These are phyloP conservation scores for Nemania sp. DNA, from an alignment of 2,329 filamentous ascomycete genomes.

Conservation along the genomic window DNA sequence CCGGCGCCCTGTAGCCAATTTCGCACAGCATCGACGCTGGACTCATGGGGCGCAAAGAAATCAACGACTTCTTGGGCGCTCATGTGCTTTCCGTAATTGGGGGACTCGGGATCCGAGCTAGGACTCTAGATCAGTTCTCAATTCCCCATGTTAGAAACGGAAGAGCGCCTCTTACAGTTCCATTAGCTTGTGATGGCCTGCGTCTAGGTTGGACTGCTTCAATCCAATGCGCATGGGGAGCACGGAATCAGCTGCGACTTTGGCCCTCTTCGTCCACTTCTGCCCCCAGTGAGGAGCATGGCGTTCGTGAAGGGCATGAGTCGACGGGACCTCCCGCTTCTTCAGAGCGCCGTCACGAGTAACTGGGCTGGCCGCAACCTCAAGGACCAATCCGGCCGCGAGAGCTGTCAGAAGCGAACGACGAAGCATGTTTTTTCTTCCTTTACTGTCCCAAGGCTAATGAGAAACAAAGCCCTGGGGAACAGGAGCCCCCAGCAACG, in stretches of 20 bases:
- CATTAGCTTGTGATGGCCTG: constrained; percentile 50
- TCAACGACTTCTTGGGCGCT: constrained; percentile 53
- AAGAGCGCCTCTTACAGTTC: constrained; percentile 44
- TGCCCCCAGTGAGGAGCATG: constrained; percentile 45
- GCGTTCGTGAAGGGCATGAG: constrained; percentile 52
- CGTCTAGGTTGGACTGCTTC: constrained; percentile 48
- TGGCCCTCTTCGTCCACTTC: constrained; percentile 47
- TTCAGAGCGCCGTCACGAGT: constrained; percentile 14
- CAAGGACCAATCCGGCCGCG: constrained; percentile 39
- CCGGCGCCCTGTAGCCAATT: constrained; percentile 52
- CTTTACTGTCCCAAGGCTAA: constrained; percentile 8
- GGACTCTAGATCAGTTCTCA: constrained; percentile 22
- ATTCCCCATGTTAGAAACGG: not conserved
- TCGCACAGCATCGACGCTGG: constrained; percentile 50
- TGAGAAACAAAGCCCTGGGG: constrained; percentile 1
- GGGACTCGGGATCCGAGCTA: constrained; percentile 46
- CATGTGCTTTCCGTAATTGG: constrained; percentile 56
- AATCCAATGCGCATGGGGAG: constrained; percentile 53
- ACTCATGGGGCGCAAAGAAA: constrained; percentile 53
- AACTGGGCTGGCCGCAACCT: constrained; percentile 38
- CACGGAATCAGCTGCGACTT: constrained; percentile 42
- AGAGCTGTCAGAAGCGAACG: constrained; percentile 37
- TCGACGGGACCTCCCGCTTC: constrained; percentile 41
- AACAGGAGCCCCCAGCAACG: not conserved
- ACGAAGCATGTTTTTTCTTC: constrained; percentile 40